phyloP scores from a whole-genome alignment of 176 grass and related monocot species.

The Musa beccarii region DNA sequence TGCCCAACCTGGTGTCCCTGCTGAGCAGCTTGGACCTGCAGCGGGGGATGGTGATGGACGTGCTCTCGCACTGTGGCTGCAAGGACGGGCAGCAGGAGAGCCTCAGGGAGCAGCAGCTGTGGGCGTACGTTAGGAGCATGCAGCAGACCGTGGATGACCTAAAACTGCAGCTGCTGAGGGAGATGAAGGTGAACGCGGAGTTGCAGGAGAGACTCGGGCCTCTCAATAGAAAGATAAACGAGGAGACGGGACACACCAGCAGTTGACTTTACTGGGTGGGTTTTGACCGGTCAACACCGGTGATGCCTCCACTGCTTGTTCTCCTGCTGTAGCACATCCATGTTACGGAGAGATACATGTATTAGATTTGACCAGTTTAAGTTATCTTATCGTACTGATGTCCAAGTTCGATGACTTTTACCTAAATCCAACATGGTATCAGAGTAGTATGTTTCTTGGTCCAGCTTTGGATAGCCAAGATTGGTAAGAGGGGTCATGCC shows the following conservation, averaged over 20 bases:
- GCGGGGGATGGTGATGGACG: conserved; percentile 47
- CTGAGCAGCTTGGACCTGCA: conserved; percentile 63
- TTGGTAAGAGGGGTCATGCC: no score
- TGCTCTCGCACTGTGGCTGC: conserved; percentile 28
- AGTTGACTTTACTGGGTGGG: not conserved
- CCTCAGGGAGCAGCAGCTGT: conserved; percentile 33
- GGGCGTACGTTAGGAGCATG: conserved; percentile 41
- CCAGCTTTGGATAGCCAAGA: no score
- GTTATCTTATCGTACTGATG: no score
- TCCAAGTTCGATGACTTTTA: no score
- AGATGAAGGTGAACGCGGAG: conserved; percentile 39
- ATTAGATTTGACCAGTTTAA: no score
- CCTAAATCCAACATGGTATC: no score
- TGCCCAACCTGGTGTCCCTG: conserved; percentile 56
- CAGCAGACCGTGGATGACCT: conserved; percentile 47
- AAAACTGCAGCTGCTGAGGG: conserved; percentile 40
- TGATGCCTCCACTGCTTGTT: no score
- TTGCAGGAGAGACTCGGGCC: conserved; percentile 37
- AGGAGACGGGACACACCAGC: not conserved
- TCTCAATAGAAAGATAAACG: conserved; percentile 2
- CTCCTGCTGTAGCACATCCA: no score
- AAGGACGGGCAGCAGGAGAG: not conserved
- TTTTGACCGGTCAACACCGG: no score
- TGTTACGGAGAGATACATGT: no score
- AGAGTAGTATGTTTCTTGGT: no score